phyloP scores from a whole-genome alignment of 225 moss, liverwort and hornwort species.

The Bryum argenteum region DNA sequence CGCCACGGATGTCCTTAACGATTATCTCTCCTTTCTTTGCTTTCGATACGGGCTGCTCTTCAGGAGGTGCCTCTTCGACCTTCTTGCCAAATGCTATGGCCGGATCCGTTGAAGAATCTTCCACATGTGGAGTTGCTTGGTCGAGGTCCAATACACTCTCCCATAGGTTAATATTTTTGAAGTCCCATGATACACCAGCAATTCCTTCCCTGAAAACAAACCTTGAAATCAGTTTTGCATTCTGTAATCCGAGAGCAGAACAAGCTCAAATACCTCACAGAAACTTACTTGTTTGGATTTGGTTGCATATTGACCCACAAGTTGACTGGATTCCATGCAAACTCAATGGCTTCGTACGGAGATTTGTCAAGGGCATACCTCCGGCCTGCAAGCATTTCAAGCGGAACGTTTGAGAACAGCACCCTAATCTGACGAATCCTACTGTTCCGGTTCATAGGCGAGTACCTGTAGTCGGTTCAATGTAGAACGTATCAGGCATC shows the following conservation, averaged over 20 bases:
- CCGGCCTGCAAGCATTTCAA: slow-evolving; percentile 27
- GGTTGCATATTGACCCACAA: slow-evolving; percentile 77
- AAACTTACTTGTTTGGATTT: slow-evolving; percentile 28
- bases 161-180: slow-evolving; percentile 66
- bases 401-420: neutral
- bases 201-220: slow-evolving; percentile 38
- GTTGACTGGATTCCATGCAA: slow-evolving; percentile 60
- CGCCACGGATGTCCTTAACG: slow-evolving; percentile 34
- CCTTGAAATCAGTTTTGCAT: neutral
- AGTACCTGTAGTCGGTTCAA: slow-evolving; percentile 71
- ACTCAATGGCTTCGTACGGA: slow-evolving; percentile 72
- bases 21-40: slow-evolving; percentile 20
- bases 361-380: slow-evolving; percentile 48
- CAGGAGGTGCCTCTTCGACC: neutral
- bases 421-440: neutral
- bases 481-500: slow-evolving; percentile 55
- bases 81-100: slow-evolving; percentile 50
- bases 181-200: slow-evolving; percentile 55
- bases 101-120: slow-evolving; percentile 45
- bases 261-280: neutral
- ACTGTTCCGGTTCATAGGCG: neutral
- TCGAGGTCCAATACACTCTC: slow-evolving; percentile 58
- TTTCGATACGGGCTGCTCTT: slow-evolving; percentile 21
- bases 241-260: neutral
- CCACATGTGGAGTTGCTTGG: slow-evolving; percentile 30